Percentiles rank a stretch among this genome's conserved stretches.
Conservation (phyloP, 2,329 filamentous ascomycete species). For the Aureobasidium musti region DNA sequence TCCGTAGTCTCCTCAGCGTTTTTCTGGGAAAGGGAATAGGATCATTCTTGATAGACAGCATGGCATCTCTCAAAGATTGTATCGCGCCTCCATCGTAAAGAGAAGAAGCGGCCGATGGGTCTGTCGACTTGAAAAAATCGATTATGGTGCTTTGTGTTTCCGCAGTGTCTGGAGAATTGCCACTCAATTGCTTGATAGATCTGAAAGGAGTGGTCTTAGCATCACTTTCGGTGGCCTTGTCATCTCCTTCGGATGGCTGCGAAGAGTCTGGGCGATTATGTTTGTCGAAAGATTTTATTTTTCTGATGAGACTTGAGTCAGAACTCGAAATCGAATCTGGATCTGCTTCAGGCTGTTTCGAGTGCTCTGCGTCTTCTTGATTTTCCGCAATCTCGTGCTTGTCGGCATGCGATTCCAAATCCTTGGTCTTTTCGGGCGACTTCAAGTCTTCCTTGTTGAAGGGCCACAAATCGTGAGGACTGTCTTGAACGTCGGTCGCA, state of each 20-base stretch:
- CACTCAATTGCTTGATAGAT: neutral
- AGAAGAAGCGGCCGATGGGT: neutral
- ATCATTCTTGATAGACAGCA: constrained; percentile 15
- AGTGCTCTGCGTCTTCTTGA: neutral
- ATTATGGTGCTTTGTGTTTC: neutral
- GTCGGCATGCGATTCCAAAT: neutral
- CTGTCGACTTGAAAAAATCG: constrained; percentile 3
- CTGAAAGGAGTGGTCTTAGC: neutral
- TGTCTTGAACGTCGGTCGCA: neutral
- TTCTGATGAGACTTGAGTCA: neutral
- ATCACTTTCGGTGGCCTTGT: neutral
- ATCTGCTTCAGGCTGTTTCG: neutral
- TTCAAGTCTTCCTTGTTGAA: neutral
- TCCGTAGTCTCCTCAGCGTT: neutral
- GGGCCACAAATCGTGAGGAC: neutral
- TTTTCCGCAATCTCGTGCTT: neutral
- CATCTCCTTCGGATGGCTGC: neutral
- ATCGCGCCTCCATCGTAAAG: constrained; percentile 4
- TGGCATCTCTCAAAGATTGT: constrained; percentile 22
- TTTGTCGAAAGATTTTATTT: neutral
- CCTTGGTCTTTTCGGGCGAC: neutral
- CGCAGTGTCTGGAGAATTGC: neutral
- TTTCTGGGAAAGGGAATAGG: neutral
- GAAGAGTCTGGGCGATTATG: neutral
- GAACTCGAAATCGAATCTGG: neutral